Percentiles rank a stretch among this genome's conserved stretches.
phyloP scores from a whole-genome alignment of 441 rosid species.

The Populus hybrid region DNA sequence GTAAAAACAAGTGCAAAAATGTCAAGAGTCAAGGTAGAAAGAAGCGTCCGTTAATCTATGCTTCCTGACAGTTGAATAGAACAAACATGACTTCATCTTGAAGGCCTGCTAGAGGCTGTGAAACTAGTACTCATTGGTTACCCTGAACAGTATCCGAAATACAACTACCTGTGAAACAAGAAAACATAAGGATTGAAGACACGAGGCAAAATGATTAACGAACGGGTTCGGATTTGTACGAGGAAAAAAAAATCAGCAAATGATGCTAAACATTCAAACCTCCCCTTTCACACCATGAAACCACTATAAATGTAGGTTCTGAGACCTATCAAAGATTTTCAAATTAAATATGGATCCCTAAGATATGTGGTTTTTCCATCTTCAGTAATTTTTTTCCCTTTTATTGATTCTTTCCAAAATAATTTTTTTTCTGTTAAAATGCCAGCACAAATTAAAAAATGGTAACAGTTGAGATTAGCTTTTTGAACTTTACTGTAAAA shows the following conservation, averaged over 20 bases:
- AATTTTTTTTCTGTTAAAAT: neutral
- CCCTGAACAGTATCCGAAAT: slow-evolving; percentile 1
- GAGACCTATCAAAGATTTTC: neutral
- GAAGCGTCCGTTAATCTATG: neutral
- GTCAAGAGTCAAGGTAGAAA: neutral
- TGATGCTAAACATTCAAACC: too few relatives aligned
- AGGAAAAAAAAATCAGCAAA: neutral
- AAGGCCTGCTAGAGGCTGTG: neutral
- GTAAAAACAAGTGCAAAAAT: neutral
- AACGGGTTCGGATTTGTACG: neutral
- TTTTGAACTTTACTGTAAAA: neutral
- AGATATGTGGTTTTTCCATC: too few relatives aligned
- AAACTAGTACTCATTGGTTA: neutral
- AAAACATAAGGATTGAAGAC: neutral
- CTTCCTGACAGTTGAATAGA: neutral
- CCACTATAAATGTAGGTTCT: neutral
- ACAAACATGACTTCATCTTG: neutral
- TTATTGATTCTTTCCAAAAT: neutral
- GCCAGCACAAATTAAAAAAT: neutral
- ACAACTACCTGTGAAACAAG: slow-evolving; percentile 5
- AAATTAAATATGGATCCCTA: neutral
- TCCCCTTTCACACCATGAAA: too few relatives aligned
- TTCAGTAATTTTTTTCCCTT: neutral
- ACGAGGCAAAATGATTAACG: neutral
- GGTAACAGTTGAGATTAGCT: neutral